phyloP scores from a whole-genome alignment of 768 basidiomycete species.

The Mycena belliarum region DNA sequence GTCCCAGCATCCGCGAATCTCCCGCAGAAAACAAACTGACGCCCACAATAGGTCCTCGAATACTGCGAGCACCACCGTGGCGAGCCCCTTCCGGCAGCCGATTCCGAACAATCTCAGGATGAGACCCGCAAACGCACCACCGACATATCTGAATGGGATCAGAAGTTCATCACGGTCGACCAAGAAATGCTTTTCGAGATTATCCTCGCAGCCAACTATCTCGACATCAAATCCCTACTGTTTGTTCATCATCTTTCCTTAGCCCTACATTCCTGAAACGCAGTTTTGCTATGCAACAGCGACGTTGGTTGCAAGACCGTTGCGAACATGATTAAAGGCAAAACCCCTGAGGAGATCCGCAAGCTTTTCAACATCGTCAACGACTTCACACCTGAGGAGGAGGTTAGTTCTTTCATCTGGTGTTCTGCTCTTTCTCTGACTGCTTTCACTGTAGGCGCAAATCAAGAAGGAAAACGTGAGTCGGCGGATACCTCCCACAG shows the following conservation, averaged over 20 bases:
- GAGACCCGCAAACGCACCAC: slow-evolving; percentile 98
- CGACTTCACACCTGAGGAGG: slow-evolving; percentile 99
- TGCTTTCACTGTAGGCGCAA: slow-evolving; percentile 62
- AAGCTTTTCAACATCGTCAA: slow-evolving; percentile 98
- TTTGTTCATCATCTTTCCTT: slow-evolving; percentile 46
- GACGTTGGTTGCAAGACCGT: slow-evolving; percentile 99
- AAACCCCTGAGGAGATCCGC: slow-evolving; percentile 98
- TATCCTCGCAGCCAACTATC: slow-evolving; percentile 98
- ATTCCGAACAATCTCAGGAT: slow-evolving; percentile 80
- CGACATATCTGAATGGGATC: slow-evolving; percentile 99
- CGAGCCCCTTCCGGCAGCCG: slow-evolving; percentile 90
- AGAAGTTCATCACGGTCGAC: slow-evolving; percentile 97
- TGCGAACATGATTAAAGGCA: slow-evolving; percentile 99
- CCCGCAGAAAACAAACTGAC: slow-evolving; percentile 5
- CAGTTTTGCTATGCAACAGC: slow-evolving; percentile 41
- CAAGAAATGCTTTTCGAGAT: slow-evolving; percentile 99
- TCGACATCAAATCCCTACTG: slow-evolving; percentile 99
- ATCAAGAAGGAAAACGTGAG: slow-evolving; percentile 99
- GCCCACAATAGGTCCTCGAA: slow-evolving; percentile 75
- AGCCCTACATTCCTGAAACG: not conserved
- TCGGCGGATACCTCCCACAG: slow-evolving; percentile 13
- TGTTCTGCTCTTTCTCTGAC: slow-evolving; percentile 3
- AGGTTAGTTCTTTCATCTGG: slow-evolving; percentile 51
- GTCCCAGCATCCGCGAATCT: slow-evolving; percentile 38
- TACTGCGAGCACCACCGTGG: slow-evolving; percentile 99